These are phyloP conservation scores for Phaeosphaeria sp. DNA, from an alignment of 2,329 filamentous ascomycete species.

Conservation along the genomic window DNA sequence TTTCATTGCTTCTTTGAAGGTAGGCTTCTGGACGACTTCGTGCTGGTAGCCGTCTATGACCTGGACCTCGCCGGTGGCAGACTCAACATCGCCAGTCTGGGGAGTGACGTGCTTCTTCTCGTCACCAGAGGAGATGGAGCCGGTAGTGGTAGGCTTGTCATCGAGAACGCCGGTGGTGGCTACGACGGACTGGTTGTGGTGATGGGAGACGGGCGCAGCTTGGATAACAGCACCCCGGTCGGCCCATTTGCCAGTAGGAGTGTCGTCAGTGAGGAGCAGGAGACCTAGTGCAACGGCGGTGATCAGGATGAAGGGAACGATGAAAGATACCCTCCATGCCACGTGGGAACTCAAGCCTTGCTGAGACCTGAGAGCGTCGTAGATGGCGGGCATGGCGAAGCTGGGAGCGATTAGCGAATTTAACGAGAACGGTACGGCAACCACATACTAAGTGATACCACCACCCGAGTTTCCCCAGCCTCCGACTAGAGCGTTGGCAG, in stretches of 20 bases:
- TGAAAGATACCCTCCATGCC: slow-evolving; percentile 84
- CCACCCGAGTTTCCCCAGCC: slow-evolving; percentile 89
- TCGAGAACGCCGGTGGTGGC: slow-evolving; percentile 58
- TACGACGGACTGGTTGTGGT: slow-evolving; percentile 55
- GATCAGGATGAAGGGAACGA: slow-evolving; percentile 83
- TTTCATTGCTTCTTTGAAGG: slow-evolving; percentile 63
- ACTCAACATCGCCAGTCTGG: slow-evolving; percentile 50
- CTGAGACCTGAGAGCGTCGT: slow-evolving; percentile 71
- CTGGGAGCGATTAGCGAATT: slow-evolving; percentile 25
- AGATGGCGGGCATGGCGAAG: slow-evolving; percentile 91
- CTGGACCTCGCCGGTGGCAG: slow-evolving; percentile 57
- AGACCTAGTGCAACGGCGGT: slow-evolving; percentile 70
- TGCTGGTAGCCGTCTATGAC: slow-evolving; percentile 62
- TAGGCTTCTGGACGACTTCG: slow-evolving; percentile 69
- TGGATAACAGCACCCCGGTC: slow-evolving; percentile 68
- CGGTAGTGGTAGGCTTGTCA: slow-evolving; percentile 45
- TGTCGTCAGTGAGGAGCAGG: slow-evolving; percentile 78
- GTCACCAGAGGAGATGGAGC: slow-evolving; percentile 48
- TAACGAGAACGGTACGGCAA: not conserved
- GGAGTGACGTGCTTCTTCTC: slow-evolving; percentile 39
- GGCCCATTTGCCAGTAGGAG: slow-evolving; percentile 81
- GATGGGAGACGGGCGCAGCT: slow-evolving; percentile 56
- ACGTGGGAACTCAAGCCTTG: slow-evolving; percentile 68
- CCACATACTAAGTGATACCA: slow-evolving; percentile 75
- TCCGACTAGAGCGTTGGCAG: slow-evolving; percentile 82